Conservation (phyloP, 805 yeast genomes). For the Lipomyces lipofer region DNA sequence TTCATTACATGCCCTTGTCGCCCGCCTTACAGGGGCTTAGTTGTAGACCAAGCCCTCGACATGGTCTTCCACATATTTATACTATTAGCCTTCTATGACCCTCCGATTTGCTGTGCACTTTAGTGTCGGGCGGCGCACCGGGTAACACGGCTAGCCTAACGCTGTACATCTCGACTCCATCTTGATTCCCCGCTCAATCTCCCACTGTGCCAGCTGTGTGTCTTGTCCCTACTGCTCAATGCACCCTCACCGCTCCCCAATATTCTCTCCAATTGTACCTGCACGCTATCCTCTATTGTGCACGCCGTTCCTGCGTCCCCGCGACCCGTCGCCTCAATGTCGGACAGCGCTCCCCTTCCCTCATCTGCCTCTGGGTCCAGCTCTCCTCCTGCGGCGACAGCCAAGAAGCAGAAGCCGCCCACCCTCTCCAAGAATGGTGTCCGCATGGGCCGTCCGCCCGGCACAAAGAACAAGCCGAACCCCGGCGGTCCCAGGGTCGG, state of each 20-base stretch:
- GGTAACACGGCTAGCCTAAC: no score
- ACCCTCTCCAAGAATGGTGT: constrained; percentile 26
- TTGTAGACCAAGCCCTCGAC: no score
- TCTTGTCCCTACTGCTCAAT: background rate
- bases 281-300: background rate
- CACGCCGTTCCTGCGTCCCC: background rate
- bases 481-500: constrained; percentile 29
- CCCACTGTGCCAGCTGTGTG: no score
- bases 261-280: no score
- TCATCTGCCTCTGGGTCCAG: no score
- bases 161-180: background rate
- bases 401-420: constrained; percentile 16
- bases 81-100: no score
- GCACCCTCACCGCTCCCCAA: background rate
- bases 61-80: no score
- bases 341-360: background rate
- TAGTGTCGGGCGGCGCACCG: no score
- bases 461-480: constrained; percentile 25
- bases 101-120: no score
- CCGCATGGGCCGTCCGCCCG: constrained; percentile 28
- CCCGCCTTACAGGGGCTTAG: no score
- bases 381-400: background rate
- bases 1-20: no score
- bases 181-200: no score
- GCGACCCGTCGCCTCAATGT: background rate